Evolutionary conservation across 768 basidiomycete species (phyloP).

Genomic region (Lentinus tigrinus): DNA sequence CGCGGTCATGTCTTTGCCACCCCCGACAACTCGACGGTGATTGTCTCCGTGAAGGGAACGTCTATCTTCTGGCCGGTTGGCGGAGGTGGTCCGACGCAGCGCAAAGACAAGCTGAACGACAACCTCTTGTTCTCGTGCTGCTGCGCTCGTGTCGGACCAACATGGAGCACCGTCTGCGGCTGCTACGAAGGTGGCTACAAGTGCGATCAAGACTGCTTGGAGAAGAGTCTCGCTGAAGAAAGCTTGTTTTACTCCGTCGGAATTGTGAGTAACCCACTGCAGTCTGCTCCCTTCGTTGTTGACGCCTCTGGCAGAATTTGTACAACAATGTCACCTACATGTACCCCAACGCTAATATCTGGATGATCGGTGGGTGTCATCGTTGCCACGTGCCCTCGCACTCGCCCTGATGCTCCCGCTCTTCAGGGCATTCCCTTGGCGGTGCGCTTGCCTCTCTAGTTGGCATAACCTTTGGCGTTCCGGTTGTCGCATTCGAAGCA

Average conservation of each 20-base stretch:
- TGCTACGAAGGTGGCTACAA: slow-evolving; percentile 75
- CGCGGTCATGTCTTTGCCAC: slow-evolving; percentile 91
- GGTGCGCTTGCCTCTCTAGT: slow-evolving; percentile 83
- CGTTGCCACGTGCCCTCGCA: too few species aligned
- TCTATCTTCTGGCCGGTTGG: slow-evolving; percentile 67
- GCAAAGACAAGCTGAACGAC: slow-evolving; percentile 92
- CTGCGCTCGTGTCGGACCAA: slow-evolving; percentile 91
- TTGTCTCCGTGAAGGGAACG: slow-evolving; percentile 93
- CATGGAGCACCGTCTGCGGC: slow-evolving; percentile 90
- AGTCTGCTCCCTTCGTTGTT: background rate
- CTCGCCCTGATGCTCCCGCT: background rate
- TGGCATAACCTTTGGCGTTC: slow-evolving; percentile 88
- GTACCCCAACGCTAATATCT: slow-evolving; percentile 88
- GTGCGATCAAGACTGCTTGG: slow-evolving; percentile 81
- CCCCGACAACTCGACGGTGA: slow-evolving; percentile 78
- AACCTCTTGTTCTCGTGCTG: slow-evolving; percentile 96
- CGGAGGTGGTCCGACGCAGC: slow-evolving; percentile 77
- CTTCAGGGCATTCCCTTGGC: slow-evolving; percentile 70
- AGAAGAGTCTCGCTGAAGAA: slow-evolving; percentile 74
- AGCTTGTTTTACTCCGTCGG: slow-evolving; percentile 88
- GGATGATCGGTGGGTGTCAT: slow-evolving; percentile 62
- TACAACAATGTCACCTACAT: slow-evolving; percentile 91
- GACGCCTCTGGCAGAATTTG: slow-evolving; percentile 56
- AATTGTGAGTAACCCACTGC: slow-evolving; percentile 50
- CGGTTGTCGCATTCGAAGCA: slow-evolving; percentile 88